Conservation (phyloP, 371 early-diverging fungal genomes). For the Ordospora colligata region DNA sequence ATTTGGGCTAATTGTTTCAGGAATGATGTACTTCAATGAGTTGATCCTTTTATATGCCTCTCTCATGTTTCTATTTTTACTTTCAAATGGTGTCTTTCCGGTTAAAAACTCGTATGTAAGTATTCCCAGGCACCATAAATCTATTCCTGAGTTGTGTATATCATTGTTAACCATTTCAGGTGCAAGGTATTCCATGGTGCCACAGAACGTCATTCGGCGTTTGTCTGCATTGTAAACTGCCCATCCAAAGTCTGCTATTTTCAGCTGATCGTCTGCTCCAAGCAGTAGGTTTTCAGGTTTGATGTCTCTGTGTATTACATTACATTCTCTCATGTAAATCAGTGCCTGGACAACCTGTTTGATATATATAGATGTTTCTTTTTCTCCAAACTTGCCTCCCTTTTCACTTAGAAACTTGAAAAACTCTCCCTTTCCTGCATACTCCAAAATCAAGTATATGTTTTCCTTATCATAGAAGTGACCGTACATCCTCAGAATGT, state of each 20-base stretch:
- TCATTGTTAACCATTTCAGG: conserved; percentile 78
- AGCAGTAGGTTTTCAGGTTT: conserved; percentile 89
- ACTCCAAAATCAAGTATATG: conserved; percentile 85
- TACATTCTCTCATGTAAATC: conserved; percentile 74
- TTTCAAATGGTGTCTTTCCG: conserved; percentile 88
- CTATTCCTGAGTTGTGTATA: conserved; percentile 73
- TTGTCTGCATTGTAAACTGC: conserved; percentile 81
- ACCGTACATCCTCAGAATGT: conserved; percentile 82
- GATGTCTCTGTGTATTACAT: conserved; percentile 87
- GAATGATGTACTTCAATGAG: conserved; percentile 72
- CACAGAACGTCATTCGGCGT: conserved; percentile 67
- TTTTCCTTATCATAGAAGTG: conserved; percentile 85
- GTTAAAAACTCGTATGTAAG: conserved; percentile 84
- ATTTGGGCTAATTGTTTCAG: conserved; percentile 69
- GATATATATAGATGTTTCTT: conserved; percentile 71
- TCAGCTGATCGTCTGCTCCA: conserved; percentile 71
- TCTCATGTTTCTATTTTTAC: conserved; percentile 62
- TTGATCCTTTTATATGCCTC: conserved; percentile 72
- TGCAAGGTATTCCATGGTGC: conserved; percentile 83
- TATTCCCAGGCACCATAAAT: conserved; percentile 95
- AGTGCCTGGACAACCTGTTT: conserved; percentile 75
- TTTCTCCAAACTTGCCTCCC: conserved; percentile 67
- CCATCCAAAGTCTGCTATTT: conserved; percentile 97
- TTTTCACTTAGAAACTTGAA: conserved; percentile 68
- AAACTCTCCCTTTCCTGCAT: conserved; percentile 81